Evolutionary conservation across 1,139 yeast species (phyloP), one percentile per base, ranked within the genome.

Genomic region (Blastobotrys petasosporus): DNA sequence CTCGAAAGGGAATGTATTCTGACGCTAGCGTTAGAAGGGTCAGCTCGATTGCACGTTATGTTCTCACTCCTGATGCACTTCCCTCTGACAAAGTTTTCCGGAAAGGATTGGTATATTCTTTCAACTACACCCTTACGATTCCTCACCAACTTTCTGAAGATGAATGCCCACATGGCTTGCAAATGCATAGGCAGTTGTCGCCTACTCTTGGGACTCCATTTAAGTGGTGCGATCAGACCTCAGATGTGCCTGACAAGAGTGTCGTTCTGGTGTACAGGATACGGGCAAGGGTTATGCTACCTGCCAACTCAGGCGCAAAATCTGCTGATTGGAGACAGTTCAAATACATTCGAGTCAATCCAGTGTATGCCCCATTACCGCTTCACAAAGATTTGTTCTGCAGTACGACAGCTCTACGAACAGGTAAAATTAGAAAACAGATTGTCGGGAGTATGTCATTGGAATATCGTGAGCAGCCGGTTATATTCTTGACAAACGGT

Each of bases 81-180:
- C 51, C 55, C 1, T 39, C 13, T 6, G 52, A 48, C 23, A 37
- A 35, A 6, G 36, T 44, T 10, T 32, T 52, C 29, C 33, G 32
- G n/a, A 44, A 45, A 32, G 56, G 56, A 6, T 47, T 23, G 28
- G 37, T 37, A 16, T 53, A 53, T 16, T 34, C 45, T 6, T 46
- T 52, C 36, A 20, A 45, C 8, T 53, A 39, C 34, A 51, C 56
- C 3, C 9, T 53, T 10, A 42, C 37, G 9, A 39, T 53, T 7
- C 56, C 56, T 6, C 46, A 44, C 8, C 3, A 7, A 11, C 32
- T 51, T 8, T 42, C 51, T 2, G 47, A 37, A 12, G 38, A 25
- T 3, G 30, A 33, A 1, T 52, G 43, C 17, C 32, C 37, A 9
- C 30, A 25, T 16, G 20, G 30, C 7, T 25, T 40, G 10, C 28